Percentiles rank a stretch among this genome's conserved stretches.
Evolutionary conservation across 495 filamentous ascomycete species (phyloP).

Genomic region (Talaromyces thailandensis): DNA sequence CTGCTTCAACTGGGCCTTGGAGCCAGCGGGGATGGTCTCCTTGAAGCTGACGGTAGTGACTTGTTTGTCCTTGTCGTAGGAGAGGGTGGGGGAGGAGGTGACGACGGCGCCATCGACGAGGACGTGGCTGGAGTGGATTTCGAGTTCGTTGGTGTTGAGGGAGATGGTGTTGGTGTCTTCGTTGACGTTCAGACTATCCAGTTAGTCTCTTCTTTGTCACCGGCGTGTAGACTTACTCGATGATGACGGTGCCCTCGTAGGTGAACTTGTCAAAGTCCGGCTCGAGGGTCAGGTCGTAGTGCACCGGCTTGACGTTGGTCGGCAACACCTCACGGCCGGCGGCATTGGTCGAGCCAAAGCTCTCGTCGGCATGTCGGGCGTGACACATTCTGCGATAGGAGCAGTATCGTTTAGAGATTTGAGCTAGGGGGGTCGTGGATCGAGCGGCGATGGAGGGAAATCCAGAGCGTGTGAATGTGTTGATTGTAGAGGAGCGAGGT

Average conservation of each 20-base stretch:
- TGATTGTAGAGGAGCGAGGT: not conserved
- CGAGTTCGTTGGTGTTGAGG: constrained; percentile 78
- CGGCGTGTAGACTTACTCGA: constrained; percentile 41
- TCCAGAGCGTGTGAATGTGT: constrained; percentile 13
- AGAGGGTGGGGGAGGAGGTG: constrained; percentile 41
- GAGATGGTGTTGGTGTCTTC: constrained; percentile 82
- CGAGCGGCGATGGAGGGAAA: constrained; percentile 15
- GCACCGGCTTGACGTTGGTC: constrained; percentile 57
- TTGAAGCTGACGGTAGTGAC: constrained; percentile 52
- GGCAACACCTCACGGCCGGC: constrained; percentile 56
- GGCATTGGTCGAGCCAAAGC: constrained; percentile 36
- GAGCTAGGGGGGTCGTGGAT: constrained; percentile 19
- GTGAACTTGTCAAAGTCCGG: constrained; percentile 55
- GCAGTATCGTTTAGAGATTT: constrained; percentile 35
- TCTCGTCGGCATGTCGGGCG: constrained; percentile 28
- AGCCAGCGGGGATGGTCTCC: constrained; percentile 46
- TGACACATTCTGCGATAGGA: constrained; percentile 44
- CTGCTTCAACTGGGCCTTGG: constrained; percentile 50
- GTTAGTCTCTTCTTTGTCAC: not conserved
- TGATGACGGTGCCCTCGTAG: constrained; percentile 54
- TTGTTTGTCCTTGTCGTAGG: constrained; percentile 50
- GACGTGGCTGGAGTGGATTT: constrained; percentile 70
- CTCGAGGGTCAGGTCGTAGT: constrained; percentile 60
- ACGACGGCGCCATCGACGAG: constrained; percentile 35
- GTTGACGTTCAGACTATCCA: constrained; percentile 58